Evolutionary conservation across 768 basidiomycete species (phyloP).

Genomic region (Kwoniella heveanensis): DNA sequence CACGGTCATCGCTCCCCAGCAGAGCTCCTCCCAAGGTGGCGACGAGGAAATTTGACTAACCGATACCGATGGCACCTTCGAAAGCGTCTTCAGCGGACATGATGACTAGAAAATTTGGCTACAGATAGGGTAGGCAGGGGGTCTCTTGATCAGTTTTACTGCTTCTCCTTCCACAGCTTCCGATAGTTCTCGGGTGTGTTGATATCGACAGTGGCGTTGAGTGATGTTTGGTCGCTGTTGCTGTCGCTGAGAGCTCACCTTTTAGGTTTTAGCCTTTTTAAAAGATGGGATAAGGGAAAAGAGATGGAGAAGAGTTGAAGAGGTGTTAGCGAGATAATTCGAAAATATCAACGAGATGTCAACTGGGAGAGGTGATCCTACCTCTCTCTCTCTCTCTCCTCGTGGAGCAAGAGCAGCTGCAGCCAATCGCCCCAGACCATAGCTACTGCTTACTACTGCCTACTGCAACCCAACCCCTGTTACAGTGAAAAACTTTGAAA

Average conservation of each 20-base stretch:
- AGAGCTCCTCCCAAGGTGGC: not conserved
- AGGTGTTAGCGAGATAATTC: not conserved
- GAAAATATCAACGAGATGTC: not conserved
- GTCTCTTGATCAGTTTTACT: not conserved
- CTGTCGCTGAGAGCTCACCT: no score
- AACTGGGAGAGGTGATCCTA: no score
- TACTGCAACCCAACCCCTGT: no score
- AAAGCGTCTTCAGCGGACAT: conserved; percentile 81
- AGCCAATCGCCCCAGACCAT: not conserved
- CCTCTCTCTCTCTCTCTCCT: no score
- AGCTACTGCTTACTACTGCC: no score
- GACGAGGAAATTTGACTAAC: conserved; percentile 55
- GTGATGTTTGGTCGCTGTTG: no score
- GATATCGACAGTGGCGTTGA: not conserved
- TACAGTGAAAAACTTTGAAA: conserved; percentile 1
- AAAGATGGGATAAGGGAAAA: conserved; percentile 16
- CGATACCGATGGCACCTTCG: conserved; percentile 96
- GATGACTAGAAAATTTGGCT: conserved; percentile 58
- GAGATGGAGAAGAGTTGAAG: conserved; percentile 12
- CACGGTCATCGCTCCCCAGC: not conserved
- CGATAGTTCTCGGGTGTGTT: not conserved
- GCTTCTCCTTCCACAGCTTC: not conserved
- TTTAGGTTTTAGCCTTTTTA: conserved; percentile 29
- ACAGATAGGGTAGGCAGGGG: conserved; percentile 5
- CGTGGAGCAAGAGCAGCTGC: not conserved